Base-by-base conservation (phyloP, 495 filamentous ascomycete species). In the Hypoxylon crocopeplum region DNA sequence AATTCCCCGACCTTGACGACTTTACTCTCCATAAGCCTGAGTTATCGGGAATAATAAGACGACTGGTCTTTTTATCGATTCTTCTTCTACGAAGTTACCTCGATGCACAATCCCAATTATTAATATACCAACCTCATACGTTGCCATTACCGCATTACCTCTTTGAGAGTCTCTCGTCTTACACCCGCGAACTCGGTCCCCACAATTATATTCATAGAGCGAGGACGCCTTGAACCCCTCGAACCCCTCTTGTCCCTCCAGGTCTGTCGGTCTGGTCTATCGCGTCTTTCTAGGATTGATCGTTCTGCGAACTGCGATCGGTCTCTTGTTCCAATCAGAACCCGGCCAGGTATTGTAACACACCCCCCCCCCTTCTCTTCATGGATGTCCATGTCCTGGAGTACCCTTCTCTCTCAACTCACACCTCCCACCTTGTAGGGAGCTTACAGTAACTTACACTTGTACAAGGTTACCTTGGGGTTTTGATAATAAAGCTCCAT, bases 241-340 rank as follows among this genome's bases (percentile, higher is more conserved):
- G 33, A 41, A 25, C 38, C 48, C 45, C 46, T 40, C 34, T 37
- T 53, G 19, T 38, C 59, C 46, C 36, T 62, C 33, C 40, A 56
- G 19, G 46, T 48, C 15, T 16, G 17, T 13, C 13, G n/a, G 4
- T 17, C 34, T 7, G 16, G 6, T n/a, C 13, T 7, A 38, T 39
- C 41, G 32, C 48, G 21, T 45, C 15, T 42, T 53, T 13, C 27
- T 48, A 37, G 48, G 52, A 29, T 63, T 62, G 36, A 42, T 37
- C 53, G 46, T 38, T 38, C 54, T 59, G 49, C 61, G 54, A 64
- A 50, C 61, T 57, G 32, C 60, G 54, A 64, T 64, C 52, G 33
- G 41, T 63, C 30, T 44, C 32, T 41, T 38, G 42, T 55, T 50
- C 61, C 60, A 64, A 64, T 50, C 38, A 59, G 45, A 59, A 55